Evolutionary conservation across 495 filamentous ascomycete genomes (phyloP).

Genomic region (Aspergillus funiculosus): DNA sequence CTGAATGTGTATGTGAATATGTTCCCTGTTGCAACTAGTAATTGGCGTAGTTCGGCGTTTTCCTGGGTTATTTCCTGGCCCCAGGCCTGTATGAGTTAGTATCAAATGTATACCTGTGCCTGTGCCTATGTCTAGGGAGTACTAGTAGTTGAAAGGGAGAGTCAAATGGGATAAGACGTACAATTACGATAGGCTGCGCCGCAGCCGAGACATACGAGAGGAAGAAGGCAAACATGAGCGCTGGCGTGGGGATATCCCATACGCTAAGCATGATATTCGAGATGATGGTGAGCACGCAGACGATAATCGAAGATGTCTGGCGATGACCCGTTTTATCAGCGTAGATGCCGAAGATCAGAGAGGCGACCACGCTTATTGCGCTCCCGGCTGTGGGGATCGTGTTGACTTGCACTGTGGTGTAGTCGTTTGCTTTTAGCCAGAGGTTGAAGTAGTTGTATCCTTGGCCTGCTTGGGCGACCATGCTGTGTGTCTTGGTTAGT

Average conservation of each 20-base stretch:
- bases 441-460: background rate
- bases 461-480: background rate
- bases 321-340: background rate
- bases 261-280: background rate
- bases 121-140: too few relatives aligned
- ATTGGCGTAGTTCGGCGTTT: background rate
- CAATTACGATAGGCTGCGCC: background rate
- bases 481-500: too few relatives aligned
- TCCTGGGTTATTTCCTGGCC: background rate
- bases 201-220: background rate
- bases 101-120: too few relatives aligned
- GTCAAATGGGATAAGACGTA: background rate
- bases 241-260: background rate
- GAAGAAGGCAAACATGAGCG: background rate
- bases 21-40: background rate
- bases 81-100: background rate
- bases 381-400: background rate
- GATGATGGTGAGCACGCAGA: background rate
- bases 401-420: background rate
- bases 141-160: background rate
- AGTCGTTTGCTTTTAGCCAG: background rate
- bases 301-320: background rate
- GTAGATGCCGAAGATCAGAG: background rate
- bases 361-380: background rate
- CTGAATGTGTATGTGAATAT: background rate